Conservation (phyloP, 1,284 basidiomycete genomes). For the Apiotrichum brassicae region DNA sequence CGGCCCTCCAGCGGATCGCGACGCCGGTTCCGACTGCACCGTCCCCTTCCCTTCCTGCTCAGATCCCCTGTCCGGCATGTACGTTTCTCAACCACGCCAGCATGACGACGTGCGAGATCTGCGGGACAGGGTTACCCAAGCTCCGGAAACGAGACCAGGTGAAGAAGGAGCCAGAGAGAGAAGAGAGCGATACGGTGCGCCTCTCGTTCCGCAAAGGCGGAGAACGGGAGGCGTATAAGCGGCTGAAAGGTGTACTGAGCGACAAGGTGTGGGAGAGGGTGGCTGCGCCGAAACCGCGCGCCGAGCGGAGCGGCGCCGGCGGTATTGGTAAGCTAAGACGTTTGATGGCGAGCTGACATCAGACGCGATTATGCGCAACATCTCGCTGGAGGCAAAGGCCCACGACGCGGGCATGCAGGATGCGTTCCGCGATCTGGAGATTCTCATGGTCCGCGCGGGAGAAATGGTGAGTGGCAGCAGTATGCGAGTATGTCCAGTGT, state of each 20-base stretch:
- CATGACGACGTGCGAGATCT: conserved; percentile 77
- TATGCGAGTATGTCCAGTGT: neutral
- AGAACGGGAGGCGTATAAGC: conserved; percentile 73
- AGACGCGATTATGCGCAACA: conserved; percentile 74
- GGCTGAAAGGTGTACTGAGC: conserved; percentile 68
- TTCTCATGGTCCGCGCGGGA: conserved; percentile 82
- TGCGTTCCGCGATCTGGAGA: conserved; percentile 82
- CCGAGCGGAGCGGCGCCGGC: neutral
- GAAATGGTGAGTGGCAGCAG: conserved; percentile 63
- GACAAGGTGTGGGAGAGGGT: conserved; percentile 66
- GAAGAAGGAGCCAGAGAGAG: neutral
- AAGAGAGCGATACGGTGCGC: conserved; percentile 53
- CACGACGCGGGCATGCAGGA: conserved; percentile 64
- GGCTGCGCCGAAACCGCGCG: conserved; percentile 1
- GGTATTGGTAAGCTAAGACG: conserved; percentile 29
- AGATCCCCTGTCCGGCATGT: conserved; percentile 71
- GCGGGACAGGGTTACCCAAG: conserved; percentile 58
- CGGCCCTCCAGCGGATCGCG: neutral
- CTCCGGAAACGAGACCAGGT: neutral
- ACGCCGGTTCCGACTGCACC: neutral
- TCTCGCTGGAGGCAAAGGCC: conserved; percentile 61
- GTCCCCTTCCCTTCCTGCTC: too few species aligned
- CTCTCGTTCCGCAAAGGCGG: conserved; percentile 89
- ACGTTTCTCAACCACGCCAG: conserved; percentile 86
- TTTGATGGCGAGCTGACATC: conserved; percentile 1